Evolutionary conservation across 1,284 basidiomycete species (phyloP).

Genomic region (Coriolopsis trogii): DNA sequence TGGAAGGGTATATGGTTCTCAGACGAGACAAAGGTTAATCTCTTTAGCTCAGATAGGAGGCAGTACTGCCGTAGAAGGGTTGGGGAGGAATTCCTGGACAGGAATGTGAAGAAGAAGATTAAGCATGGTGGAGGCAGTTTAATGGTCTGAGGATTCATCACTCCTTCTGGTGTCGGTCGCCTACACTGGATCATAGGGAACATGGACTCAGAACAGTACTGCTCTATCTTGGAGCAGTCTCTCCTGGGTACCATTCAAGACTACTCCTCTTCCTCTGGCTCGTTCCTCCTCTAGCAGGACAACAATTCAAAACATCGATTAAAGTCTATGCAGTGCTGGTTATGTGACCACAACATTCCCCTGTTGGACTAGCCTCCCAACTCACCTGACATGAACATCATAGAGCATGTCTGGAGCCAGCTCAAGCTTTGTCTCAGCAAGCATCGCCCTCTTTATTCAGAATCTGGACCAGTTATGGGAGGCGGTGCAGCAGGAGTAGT

Average conservation of each 20-base stretch:
- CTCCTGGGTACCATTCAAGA: slow-evolving; percentile 31
- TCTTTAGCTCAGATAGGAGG: slow-evolving; percentile 6
- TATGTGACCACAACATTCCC: too few species aligned
- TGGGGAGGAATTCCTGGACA: neutral
- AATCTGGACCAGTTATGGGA: too few species aligned
- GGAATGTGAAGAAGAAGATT: neutral
- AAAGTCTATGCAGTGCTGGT: too few species aligned
- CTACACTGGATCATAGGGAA: slow-evolving; percentile 1
- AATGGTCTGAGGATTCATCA: slow-evolving; percentile 7
- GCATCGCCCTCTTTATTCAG: too few species aligned
- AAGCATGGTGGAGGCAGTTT: slow-evolving; percentile 4
- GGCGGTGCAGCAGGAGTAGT: too few species aligned
- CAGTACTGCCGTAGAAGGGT: slow-evolving; percentile 5
- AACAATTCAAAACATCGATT: too few species aligned
- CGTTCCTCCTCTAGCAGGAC: slow-evolving; percentile 37
- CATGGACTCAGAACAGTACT: slow-evolving; percentile 20
- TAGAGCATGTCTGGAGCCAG: too few species aligned
- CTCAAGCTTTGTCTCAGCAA: too few species aligned
- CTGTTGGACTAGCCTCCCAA: too few species aligned
- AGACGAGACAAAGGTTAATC: neutral
- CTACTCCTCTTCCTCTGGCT: too few species aligned
- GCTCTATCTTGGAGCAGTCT: slow-evolving; percentile 29
- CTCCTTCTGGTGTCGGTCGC: neutral
- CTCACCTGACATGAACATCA: too few species aligned
- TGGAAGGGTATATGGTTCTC: neutral